These are phyloP conservation scores for Botrytis elliptica DNA, from an alignment of 2,329 filamentous ascomycete species.

Conservation along the genomic window DNA sequence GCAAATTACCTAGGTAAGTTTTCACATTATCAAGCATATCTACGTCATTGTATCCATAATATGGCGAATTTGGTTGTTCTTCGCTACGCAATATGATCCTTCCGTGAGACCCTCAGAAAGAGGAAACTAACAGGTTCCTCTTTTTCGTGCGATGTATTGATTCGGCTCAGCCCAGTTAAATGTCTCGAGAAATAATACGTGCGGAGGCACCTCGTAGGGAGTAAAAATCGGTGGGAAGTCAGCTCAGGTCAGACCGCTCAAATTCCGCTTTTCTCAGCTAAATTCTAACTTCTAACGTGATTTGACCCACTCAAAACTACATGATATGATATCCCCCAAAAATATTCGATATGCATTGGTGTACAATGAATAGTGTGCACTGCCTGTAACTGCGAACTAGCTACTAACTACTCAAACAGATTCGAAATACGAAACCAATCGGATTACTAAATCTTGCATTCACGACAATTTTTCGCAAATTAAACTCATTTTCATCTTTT, in stretches of 20 bases:
- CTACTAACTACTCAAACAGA: not conserved
- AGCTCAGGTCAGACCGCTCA: slow-evolving; percentile 14
- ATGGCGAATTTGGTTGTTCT: slow-evolving; percentile 13
- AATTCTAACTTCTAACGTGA: not conserved
- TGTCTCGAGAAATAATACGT: not conserved
- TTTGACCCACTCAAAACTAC: not conserved
- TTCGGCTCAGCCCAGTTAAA: slow-evolving; percentile 6
- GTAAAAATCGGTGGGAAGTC: slow-evolving; percentile 6
- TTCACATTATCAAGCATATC: not conserved
- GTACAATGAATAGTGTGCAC: not conserved
- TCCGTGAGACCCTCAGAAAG: slow-evolving; percentile 1
- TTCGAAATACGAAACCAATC: slow-evolving; percentile 9
- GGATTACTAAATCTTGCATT: not conserved
- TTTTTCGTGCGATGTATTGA: not conserved
- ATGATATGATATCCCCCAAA: not conserved
- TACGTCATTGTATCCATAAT: slow-evolving; percentile 18
- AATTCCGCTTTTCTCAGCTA: not conserved
- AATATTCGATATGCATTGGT: not conserved
- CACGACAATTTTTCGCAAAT: slow-evolving; percentile 17
- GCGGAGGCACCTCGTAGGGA: not conserved
- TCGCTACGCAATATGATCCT: slow-evolving; percentile 11
- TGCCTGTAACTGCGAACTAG: not conserved
- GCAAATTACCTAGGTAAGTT: not conserved
- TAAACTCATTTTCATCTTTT: not conserved
- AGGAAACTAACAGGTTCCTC: not conserved